A percentile compares a stretch with the other conserved stretches of the same genome.
Evolutionary conservation across 805 yeast species (phyloP).

Genomic region (Myxozyma mucilagina): DNA sequence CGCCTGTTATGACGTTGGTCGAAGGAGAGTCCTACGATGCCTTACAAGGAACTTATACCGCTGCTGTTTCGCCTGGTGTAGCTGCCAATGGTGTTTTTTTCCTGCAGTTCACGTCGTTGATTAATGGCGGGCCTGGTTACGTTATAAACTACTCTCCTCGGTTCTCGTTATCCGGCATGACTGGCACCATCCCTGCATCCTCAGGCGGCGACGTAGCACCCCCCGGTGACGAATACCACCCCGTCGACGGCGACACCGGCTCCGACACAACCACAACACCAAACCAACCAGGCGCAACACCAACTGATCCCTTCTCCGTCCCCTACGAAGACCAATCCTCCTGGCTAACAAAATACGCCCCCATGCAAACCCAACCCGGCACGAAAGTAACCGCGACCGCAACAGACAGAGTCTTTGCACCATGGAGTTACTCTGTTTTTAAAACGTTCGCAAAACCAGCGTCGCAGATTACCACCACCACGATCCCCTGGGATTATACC

Average conservation of each 20-base stretch:
- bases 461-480: conserved; percentile 58
- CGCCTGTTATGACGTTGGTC: conserved; percentile 43
- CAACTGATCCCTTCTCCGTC: conserved; percentile 60
- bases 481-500: conserved; percentile 83
- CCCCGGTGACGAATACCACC: conserved; percentile 46
- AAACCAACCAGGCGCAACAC: conserved; percentile 37
- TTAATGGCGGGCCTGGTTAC: conserved; percentile 44
- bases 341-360: conserved; percentile 68
- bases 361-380: conserved; percentile 91
- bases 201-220: conserved; percentile 50
- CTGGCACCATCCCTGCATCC: conserved; percentile 52
- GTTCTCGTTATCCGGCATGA: conserved; percentile 68
- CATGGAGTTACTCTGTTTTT: conserved; percentile 67
- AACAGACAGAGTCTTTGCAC: conserved; percentile 66
- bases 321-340: conserved; percentile 83
- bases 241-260: conserved; percentile 39
- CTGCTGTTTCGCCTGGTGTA: conserved; percentile 42
- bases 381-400: conserved; percentile 59
- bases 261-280: conserved; percentile 44
- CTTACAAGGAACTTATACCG: conserved; percentile 41
- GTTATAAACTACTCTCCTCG: conserved; percentile 69
- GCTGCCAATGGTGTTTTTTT: conserved; percentile 69
- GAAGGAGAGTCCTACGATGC: conserved; percentile 38
- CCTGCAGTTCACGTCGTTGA: conserved; percentile 63
- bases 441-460: conserved; percentile 51